These are phyloP conservation scores for Xylaria sp. DNA, from an alignment of 2,329 filamentous ascomycete species.

Conservation along the genomic window DNA sequence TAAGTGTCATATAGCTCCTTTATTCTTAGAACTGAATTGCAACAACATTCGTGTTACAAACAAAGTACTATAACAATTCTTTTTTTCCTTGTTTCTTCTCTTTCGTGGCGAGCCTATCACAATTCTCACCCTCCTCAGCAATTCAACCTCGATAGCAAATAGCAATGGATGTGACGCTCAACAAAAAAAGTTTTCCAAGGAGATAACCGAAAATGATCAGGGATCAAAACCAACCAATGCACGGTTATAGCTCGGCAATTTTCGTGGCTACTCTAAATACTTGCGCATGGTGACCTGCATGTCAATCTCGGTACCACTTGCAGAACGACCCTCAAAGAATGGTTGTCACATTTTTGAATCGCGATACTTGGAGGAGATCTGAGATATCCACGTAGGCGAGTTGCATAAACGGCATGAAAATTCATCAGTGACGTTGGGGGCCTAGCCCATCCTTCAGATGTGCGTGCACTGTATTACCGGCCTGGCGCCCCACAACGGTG, in stretches of 20 bases:
- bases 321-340: constrained; percentile 8
- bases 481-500: constrained; percentile 11
- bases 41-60: background rate
- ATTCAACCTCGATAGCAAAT: background rate
- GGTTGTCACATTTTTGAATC: constrained; percentile 27
- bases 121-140: background rate
- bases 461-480: constrained; percentile 17
- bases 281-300: constrained; percentile 30
- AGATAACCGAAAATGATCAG: background rate
- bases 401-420: background rate
- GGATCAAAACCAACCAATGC: background rate
- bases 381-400: constrained; percentile 19
- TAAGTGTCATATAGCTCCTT: background rate
- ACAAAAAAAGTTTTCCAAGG: background rate
- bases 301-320: constrained; percentile 15
- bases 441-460: background rate
- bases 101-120: too few relatives aligned
- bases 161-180: background rate
- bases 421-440: background rate
- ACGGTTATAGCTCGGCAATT: background rate
- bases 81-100: background rate
- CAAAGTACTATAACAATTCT: background rate
- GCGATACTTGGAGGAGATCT: constrained; percentile 14
- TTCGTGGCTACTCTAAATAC: constrained; percentile 10
- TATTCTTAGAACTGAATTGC: background rate